Base-by-base conservation (phyloP, 108 stramenopile genomes). In the Cyclotella cryptica region DNA sequence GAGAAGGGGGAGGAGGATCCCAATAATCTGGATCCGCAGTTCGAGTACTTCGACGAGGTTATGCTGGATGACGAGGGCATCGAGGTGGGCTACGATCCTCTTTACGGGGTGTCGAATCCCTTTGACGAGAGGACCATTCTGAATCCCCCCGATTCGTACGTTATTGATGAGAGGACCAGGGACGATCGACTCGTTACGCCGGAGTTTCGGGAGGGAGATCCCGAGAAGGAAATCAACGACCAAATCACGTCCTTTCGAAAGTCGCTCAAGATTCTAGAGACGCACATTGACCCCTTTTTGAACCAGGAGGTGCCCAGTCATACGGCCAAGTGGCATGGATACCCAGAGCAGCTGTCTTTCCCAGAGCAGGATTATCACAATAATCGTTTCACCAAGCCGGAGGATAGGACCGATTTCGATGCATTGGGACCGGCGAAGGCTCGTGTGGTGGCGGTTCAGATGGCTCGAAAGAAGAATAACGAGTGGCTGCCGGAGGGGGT, bases 401-500 rank as follows among this genome's bases (percentile, higher is more conserved):
- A 88, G 43, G 85, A 91, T 43, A 35, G 67, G 49, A 93, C 92
- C 14, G 87, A 91, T 62, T 95, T 92, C 78, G 85, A 87, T 69
- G 81, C 77, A 4, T 49, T 92, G 75, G 81, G 83, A 11, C 94
- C 94, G 11, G 85, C 80, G 21, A 82, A 69, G 43, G 94, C 94
- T 21, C 80, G 91, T 17, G 71, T 81, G 42, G 61, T 69, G 55
- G 94, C 94, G 9, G 84, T 91, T 26, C 84, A 93, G 67, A 67
- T 90, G 84, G 94, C 94, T 13, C 84, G 94, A n/a, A 45, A 89
- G 42, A 91, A 92, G 68, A 95, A 95, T 71, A 88, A 91, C 39
- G 92, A 95, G 60, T 95, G 94, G 94, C 69, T 95, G 65, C 89
- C 92, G 2, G 78, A 79, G 54, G 89, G 88, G 6, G 81, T 86